Conservation (phyloP, 73 alveolate genomes). For the Breviolum minutum region DNA sequence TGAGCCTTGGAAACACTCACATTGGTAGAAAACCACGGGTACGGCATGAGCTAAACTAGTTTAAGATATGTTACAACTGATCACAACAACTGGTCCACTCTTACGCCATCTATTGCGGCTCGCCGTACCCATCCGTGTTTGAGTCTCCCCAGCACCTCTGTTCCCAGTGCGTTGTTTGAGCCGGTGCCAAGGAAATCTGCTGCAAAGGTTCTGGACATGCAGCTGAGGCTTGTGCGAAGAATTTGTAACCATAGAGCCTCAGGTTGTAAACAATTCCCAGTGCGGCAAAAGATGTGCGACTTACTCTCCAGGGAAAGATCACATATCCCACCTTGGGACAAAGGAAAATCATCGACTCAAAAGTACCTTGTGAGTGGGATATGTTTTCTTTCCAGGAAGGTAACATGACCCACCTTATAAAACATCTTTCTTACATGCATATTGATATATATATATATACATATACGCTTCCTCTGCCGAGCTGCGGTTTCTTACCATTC, state of each 20-base stretch:
- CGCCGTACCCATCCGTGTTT: neutral
- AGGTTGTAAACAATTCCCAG: too few species aligned
- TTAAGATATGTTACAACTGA: too few species aligned
- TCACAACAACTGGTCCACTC: too few species aligned
- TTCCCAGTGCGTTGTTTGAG: neutral
- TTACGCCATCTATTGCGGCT: neutral
- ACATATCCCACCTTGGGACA: too few species aligned
- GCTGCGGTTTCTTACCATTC: neutral
- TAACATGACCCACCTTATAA: neutral
- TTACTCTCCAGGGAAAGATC: neutral
- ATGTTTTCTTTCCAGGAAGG: neutral
- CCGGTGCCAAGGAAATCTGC: conserved; percentile 3
- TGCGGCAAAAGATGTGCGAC: neutral
- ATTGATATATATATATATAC: too few species aligned
- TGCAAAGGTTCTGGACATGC: conserved; percentile 28
- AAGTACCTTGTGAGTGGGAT: too few species aligned
- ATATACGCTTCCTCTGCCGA: too few species aligned
- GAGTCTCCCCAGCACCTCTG: neutral
- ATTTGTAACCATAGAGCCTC: conserved; percentile 16
- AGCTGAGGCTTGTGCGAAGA: conserved; percentile 31
- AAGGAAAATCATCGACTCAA: too few species aligned
- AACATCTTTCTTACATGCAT: too few species aligned
- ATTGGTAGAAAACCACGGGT: too few species aligned
- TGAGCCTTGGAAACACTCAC: too few species aligned
- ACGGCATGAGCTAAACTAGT: too few species aligned